Evolutionary conservation across 371 early-diverging fungal species (phyloP), one percentile per base, ranked within the genome.

Genomic region (Mucor irregularis): DNA sequence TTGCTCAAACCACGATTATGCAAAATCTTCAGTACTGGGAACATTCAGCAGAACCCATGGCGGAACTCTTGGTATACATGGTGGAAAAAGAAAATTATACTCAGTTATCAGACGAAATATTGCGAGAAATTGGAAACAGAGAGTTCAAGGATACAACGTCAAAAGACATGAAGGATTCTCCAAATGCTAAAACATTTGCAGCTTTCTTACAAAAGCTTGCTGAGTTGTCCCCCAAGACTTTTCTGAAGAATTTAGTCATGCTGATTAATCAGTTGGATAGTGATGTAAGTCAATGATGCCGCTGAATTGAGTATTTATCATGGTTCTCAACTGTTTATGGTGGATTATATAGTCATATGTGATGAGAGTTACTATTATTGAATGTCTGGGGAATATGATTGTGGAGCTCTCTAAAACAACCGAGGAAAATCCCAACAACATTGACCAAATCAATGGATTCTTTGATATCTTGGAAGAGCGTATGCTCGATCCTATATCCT

Each of bases 11-110:
- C 0, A 85, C 92, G 13, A 85, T 96, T 17, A 80, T 90, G 50
- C 94, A 96, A 59, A 87, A 92, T 62, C 74, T 97, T 33, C 90
- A 92, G 56, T 95, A 95, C 62, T 94, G 86, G 79, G 97, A 97
- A 43, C 92, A 95, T 57, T 81, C 95, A 19, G 83, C 93, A 24
- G 96, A 98, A 61, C 80, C 88, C 14, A 90, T 95, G 88, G 98
- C 97, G 0, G 92, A 92, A 37, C 76, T 97, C 1, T 61, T 97
- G 33, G 77, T 84, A 22, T 69, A 80, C 54, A 60, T 92, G 35
- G 75, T 80, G 24, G 80, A 82, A 5, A 63, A 87, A 29, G 83
- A 87, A 58, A 86, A 88, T 24, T 81, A 87, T 54, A 74, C 84
- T 42, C 86, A 85, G 49, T 63, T 98, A 35, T 78, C 84, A 0